Conservation (phyloP, 805 yeast species). For the Candida gorgasii region DNA sequence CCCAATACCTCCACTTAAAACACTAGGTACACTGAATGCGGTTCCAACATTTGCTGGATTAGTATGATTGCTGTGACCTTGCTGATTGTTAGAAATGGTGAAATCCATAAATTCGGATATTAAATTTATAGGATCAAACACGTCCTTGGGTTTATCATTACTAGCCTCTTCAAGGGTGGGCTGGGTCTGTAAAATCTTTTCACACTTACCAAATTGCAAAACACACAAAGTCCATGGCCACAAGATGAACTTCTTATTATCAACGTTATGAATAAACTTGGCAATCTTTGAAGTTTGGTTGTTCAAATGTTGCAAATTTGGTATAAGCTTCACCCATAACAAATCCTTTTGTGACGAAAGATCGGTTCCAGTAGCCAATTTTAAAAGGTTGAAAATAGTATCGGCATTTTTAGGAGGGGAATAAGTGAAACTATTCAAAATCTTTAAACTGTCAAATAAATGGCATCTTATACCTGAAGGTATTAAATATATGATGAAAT, state of each 20-base stretch:
- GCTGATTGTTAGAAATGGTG: slow-evolving; percentile 23
- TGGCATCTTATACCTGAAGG: slow-evolving; percentile 48
- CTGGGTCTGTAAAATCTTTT: slow-evolving; percentile 16
- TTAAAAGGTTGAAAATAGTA: slow-evolving; percentile 31
- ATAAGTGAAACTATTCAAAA: slow-evolving; percentile 25
- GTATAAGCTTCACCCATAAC: slow-evolving; percentile 68
- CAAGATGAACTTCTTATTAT: slow-evolving; percentile 54
- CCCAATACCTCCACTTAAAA: slow-evolving; percentile 21
- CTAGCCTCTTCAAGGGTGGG: too few species aligned
- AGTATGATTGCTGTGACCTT: slow-evolving; percentile 3
- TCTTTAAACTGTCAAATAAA: slow-evolving; percentile 30
- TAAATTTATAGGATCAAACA: slow-evolving; percentile 33
- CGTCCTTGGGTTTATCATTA: neutral
- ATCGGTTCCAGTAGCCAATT: slow-evolving; percentile 37
- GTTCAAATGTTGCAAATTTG: slow-evolving; percentile 66
- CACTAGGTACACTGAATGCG: slow-evolving; percentile 21
- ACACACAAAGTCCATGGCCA: slow-evolving; percentile 76
- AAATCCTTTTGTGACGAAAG: slow-evolving; percentile 21
- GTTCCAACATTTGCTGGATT: slow-evolving; percentile 9
- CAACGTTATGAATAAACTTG: slow-evolving; percentile 53
- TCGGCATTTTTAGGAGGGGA: slow-evolving; percentile 21
- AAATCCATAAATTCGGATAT: slow-evolving; percentile 39
- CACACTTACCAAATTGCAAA: slow-evolving; percentile 48
- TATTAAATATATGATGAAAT: slow-evolving; percentile 38
- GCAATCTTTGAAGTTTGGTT: slow-evolving; percentile 67